These are phyloP conservation scores for Xerocomus spinulosus DNA, from an alignment of 768 basidiomycete genomes.

Conservation along the genomic window DNA sequence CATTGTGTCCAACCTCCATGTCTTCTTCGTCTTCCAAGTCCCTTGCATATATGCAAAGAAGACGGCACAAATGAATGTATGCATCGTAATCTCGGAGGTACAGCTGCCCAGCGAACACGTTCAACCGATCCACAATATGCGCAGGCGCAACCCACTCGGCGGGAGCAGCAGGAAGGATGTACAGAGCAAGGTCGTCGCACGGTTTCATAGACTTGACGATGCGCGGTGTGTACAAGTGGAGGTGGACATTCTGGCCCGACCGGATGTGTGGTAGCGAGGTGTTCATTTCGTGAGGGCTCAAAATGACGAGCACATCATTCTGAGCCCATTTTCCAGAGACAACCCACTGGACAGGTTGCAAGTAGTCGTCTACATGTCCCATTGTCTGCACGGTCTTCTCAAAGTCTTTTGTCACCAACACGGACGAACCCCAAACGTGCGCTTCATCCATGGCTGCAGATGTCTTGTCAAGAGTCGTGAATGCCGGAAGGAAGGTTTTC, in stretches of 20 bases:
- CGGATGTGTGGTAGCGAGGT: constrained; percentile 35
- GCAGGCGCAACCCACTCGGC: constrained; percentile 12
- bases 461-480: constrained; percentile 6
- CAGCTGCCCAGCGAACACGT: constrained; percentile 43
- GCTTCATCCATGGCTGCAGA: constrained; percentile 12
- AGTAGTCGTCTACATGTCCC: constrained; percentile 28
- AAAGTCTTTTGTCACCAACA: constrained; percentile 18
- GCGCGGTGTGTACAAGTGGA: constrained; percentile 41
- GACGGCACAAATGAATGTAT: constrained; percentile 33
- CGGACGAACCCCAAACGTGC: constrained; percentile 11
- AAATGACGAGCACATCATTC: constrained; percentile 28
- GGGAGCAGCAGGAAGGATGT: constrained; percentile 20
- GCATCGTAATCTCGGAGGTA: constrained; percentile 32
- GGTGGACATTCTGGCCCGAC: constrained; percentile 26
- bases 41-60: constrained; percentile 35
- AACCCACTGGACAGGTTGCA: constrained; percentile 42
- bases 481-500: constrained; percentile 18
- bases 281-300: constrained; percentile 41
- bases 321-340: constrained; percentile 31
- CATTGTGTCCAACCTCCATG: constrained; percentile 21
- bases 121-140: constrained; percentile 31
- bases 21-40: constrained; percentile 46
- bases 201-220: constrained; percentile 30
- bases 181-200: constrained; percentile 31
- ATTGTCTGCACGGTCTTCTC: neutral